Conservation (phyloP, 768 basidiomycete species). For the Mycena floridula region DNA sequence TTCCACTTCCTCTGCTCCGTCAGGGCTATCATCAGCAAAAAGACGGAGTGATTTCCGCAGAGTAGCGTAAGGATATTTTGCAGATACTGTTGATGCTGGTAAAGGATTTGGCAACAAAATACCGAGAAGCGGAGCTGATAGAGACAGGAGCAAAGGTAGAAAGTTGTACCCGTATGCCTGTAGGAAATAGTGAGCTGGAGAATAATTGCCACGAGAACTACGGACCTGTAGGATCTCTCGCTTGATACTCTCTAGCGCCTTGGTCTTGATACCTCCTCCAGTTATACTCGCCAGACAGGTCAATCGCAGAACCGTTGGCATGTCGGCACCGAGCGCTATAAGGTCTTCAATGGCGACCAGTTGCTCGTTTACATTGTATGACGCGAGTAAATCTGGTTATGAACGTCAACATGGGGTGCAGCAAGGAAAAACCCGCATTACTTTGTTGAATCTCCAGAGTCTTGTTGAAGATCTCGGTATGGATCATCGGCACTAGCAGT, state of each 20-base stretch:
- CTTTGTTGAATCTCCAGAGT: conserved; percentile 96
- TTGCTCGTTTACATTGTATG: conserved; percentile 78
- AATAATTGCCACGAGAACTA: conserved; percentile 1
- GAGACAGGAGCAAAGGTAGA: conserved; percentile 60
- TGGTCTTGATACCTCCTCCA: conserved; percentile 80
- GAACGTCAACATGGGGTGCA: conserved; percentile 3
- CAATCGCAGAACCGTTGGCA: conserved; percentile 72
- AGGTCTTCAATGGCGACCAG: conserved; percentile 86
- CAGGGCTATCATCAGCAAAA: conserved; percentile 83
- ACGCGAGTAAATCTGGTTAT: conserved; percentile 80
- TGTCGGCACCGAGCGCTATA: conserved; percentile 79
- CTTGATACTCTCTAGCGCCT: conserved; percentile 81
- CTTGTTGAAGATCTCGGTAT: conserved; percentile 84
- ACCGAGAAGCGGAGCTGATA: conserved; percentile 61
- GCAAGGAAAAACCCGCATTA: conserved; percentile 28
- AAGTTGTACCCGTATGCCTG: conserved; percentile 74
- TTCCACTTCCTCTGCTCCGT: conserved; percentile 75
- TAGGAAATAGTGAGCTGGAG: too few relatives aligned
- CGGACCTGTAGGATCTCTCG: conserved; percentile 80
- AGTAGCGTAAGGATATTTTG: conserved; percentile 65
- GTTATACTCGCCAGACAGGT: conserved; percentile 85
- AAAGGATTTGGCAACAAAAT: conserved; percentile 62
- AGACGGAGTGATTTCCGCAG: conserved; percentile 83
- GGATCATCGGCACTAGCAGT: conserved; percentile 77
- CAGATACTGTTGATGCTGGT: conserved; percentile 41